A percentile compares a stretch with the other conserved stretches of the same genome.
Evolutionary conservation across 2,329 filamentous ascomycete species (phyloP).

Genomic region (Fusarium verrucosum): DNA sequence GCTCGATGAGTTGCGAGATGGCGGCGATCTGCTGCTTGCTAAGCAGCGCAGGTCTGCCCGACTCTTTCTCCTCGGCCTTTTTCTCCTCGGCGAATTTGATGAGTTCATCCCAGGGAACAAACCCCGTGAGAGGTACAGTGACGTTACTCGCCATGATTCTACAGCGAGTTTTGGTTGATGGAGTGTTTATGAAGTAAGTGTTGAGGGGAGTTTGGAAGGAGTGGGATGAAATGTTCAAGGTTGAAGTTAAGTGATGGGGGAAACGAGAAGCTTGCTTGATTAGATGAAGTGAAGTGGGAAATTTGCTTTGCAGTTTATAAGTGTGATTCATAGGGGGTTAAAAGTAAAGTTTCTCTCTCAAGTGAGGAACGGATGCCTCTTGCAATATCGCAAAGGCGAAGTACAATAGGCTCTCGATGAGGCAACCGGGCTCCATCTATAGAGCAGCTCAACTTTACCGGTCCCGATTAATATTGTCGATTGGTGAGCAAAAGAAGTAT

Average conservation of each 20-base stretch:
- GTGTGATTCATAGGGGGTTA: background rate
- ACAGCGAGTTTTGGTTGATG: background rate
- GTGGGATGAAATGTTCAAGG: background rate
- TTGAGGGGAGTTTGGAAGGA: background rate
- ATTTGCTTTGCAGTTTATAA: slow-evolving; percentile 4
- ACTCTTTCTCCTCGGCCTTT: slow-evolving; percentile 23
- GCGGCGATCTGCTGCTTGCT: slow-evolving; percentile 52
- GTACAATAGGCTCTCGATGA: slow-evolving; percentile 3
- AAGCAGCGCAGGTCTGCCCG: slow-evolving; percentile 49
- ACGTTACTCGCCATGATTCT: slow-evolving; percentile 1
- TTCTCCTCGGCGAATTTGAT: slow-evolving; percentile 31
- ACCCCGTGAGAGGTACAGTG: background rate
- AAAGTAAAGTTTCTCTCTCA: background rate
- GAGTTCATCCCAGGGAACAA: slow-evolving; percentile 32
- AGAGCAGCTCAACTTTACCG: background rate
- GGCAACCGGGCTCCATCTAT: background rate
- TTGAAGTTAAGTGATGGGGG: background rate
- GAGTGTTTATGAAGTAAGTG: background rate
- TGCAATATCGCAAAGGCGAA: slow-evolving; percentile 21
- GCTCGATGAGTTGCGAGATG: slow-evolving; percentile 52
- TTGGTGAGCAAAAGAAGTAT: background rate
- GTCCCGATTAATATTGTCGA: background rate
- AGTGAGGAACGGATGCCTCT: background rate
- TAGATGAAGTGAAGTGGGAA: background rate
- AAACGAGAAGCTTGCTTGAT: background rate